phyloP scores from a whole-genome alignment of 129 eudicot species.

The Glebionis coronaria region DNA sequence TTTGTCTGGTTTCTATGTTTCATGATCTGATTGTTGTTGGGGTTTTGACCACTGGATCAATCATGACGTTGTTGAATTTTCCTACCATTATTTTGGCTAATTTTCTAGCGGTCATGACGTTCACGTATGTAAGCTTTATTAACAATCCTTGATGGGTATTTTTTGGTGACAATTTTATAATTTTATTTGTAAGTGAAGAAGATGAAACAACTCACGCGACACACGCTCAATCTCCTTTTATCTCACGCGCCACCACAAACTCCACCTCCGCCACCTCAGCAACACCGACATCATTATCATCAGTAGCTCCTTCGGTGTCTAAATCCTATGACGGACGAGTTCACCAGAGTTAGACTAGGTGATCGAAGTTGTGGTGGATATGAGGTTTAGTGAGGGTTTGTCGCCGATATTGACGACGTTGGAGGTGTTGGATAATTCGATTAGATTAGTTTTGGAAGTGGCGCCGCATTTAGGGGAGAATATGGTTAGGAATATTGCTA shows the following conservation, averaged over 20 bases:
- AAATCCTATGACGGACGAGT: conserved; percentile 35
- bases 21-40: too few species aligned
- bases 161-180: too few species aligned
- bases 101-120: too few species aligned
- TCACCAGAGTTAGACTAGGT: conserved; percentile 59
- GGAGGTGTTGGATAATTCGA: conserved; percentile 71
- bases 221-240: conserved; percentile 12
- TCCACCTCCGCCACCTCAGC: not conserved
- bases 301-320: conserved; percentile 1
- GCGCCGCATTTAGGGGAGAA: conserved; percentile 95
- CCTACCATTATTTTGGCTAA: too few species aligned
- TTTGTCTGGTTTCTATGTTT: too few species aligned
- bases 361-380: conserved; percentile 95
- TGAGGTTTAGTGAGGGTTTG: conserved; percentile 75
- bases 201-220: conserved; percentile 6
- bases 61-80: too few species aligned
- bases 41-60: too few species aligned
- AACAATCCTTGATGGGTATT: too few species aligned
- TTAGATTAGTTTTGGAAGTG: conserved; percentile 82
- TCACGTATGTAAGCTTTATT: too few species aligned
- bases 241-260: conserved; percentile 15
- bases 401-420: conserved; percentile 91
- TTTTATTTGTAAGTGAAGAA: too few species aligned
- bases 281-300: too few species aligned
- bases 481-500: conserved; percentile 89